Evolutionary conservation across 2,329 filamentous ascomycete genomes (phyloP).

Genomic region (Fusarium sp.): DNA sequence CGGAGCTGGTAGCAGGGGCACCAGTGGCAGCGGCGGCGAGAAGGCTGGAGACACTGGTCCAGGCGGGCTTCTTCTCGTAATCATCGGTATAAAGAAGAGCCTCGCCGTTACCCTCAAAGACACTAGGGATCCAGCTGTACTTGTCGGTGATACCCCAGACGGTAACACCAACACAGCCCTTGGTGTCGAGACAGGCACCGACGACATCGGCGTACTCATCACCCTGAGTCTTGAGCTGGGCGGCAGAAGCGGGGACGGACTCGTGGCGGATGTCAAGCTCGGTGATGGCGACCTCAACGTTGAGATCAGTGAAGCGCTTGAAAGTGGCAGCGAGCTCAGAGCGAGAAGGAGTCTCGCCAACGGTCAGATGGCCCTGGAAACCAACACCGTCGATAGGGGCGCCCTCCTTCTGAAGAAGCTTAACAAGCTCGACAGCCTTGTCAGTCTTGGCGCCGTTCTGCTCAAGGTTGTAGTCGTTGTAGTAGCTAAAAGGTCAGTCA

Average conservation of each 20-base stretch:
- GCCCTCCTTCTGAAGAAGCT: constrained; percentile 56
- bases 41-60: constrained; percentile 49
- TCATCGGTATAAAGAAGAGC: constrained; percentile 52
- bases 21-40: constrained; percentile 43
- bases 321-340: constrained; percentile 57
- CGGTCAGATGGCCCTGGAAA: constrained; percentile 68
- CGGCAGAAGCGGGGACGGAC: constrained; percentile 54
- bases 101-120: constrained; percentile 52
- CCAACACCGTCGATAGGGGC: constrained; percentile 71
- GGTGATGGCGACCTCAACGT: constrained; percentile 67
- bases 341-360: constrained; percentile 59
- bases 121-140: constrained; percentile 50
- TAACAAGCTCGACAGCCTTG: constrained; percentile 55
- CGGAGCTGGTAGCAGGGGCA: background rate
- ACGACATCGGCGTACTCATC: constrained; percentile 55
- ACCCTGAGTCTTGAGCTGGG: constrained; percentile 56
- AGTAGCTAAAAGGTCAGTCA: constrained; percentile 45
- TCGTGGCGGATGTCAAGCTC: constrained; percentile 68
- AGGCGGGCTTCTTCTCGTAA: constrained; percentile 52
- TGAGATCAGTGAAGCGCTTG: constrained; percentile 59
- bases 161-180: constrained; percentile 54
- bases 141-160: constrained; percentile 55
- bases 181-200: constrained; percentile 50
- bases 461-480: constrained; percentile 70
- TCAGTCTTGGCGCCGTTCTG: constrained; percentile 57